Percentiles rank a stretch among this genome's conserved stretches.
These are phyloP conservation scores for Trypanosoma platydactyli DNA, from an alignment of 208 protist genomes.

Conservation along the genomic window DNA sequence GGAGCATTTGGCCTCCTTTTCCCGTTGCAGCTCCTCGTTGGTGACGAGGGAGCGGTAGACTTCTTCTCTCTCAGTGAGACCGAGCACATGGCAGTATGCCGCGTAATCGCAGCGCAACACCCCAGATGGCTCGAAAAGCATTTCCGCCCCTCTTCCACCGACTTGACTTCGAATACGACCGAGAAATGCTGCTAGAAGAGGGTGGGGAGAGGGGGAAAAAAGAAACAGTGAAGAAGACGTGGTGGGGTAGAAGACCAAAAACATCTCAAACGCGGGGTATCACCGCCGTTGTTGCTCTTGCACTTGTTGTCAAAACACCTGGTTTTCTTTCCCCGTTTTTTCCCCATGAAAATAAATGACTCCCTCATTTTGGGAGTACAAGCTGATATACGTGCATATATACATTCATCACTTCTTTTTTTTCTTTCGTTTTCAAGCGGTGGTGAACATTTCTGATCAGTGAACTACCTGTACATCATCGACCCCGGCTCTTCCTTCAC, in stretches of 20 bases:
- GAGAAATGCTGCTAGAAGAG: too few species aligned
- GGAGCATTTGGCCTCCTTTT: conserved; percentile 13
- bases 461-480: too few species aligned
- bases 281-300: too few species aligned
- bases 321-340: too few species aligned
- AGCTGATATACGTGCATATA: conserved; percentile 7
- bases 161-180: not conserved
- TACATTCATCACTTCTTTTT: conserved; percentile 3
- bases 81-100: conserved; percentile 84
- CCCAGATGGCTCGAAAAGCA: conserved; percentile 88
- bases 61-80: conserved; percentile 82
- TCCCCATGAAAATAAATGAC: too few species aligned
- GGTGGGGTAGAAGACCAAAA: too few species aligned
- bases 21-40: conserved; percentile 22
- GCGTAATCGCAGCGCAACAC: conserved; percentile 83
- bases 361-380: not conserved
- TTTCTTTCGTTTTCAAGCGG: too few species aligned
- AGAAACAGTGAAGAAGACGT: too few species aligned
- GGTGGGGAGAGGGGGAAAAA: too few species aligned
- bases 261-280: too few species aligned
- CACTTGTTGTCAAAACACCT: too few species aligned
- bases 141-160: conserved; percentile 22
- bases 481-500: not conserved
- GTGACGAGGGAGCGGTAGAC: conserved; percentile 66
- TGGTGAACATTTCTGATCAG: too few species aligned